phyloP scores from a whole-genome alignment of 345 rosid genomes.

The Lumnitzera racemosa region DNA sequence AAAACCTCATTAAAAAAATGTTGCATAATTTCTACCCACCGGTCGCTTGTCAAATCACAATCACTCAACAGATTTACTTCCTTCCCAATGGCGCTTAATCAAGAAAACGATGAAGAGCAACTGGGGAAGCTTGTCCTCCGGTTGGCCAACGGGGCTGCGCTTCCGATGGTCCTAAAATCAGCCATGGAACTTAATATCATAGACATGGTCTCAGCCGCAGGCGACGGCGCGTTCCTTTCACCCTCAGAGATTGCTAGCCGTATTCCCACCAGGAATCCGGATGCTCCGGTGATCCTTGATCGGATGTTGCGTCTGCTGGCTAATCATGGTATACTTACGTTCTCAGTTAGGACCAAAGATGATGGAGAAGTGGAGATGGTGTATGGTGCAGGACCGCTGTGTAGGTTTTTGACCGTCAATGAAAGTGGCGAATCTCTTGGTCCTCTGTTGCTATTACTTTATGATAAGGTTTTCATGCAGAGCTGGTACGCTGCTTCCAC shows the following conservation, averaged over 20 bases:
- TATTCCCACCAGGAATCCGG: slow-evolving; percentile 33
- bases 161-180: slow-evolving; percentile 45
- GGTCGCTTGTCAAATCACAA: no score
- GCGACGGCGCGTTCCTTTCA: slow-evolving; percentile 31
- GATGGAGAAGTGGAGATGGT: slow-evolving; percentile 19
- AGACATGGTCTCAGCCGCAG: neutral
- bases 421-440: slow-evolving; percentile 28
- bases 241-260: slow-evolving; percentile 27
- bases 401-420: slow-evolving; percentile 30
- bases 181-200: slow-evolving; percentile 4
- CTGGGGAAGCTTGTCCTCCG: slow-evolving; percentile 29
- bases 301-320: slow-evolving; percentile 44
- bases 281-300: slow-evolving; percentile 32
- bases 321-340: slow-evolving; percentile 29
- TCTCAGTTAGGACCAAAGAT: neutral
- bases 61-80: no score
- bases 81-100: no score
- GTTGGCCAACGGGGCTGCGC: slow-evolving; percentile 19
- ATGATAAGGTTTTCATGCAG: slow-evolving; percentile 30
- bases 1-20: no score
- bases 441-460: slow-evolving; percentile 31
- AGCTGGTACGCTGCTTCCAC: slow-evolving; percentile 22
- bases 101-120: slow-evolving; percentile 16
- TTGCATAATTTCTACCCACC: no score
- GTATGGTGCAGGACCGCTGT: slow-evolving; percentile 32